Percentiles rank a stretch among this genome's conserved stretches.
Conservation (phyloP, 75 land plant genomes). For the Ceratopteris richardii region DNA sequence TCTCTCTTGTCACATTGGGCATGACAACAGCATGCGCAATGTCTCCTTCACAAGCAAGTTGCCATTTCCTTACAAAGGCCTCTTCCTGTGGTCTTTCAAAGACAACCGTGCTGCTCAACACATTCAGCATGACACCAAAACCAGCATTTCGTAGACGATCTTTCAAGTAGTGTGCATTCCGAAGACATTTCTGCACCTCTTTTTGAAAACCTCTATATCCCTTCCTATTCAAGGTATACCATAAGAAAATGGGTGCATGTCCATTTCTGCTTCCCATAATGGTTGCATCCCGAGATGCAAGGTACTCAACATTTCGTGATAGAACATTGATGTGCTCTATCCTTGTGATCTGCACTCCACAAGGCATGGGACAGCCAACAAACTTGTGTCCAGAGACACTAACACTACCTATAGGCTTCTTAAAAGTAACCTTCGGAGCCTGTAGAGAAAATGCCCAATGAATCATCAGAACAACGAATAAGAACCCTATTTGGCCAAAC, state of each 20-base stretch:
- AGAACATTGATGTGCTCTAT: constrained; percentile 81
- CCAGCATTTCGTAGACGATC: constrained; percentile 57
- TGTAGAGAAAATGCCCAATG: too few relatives aligned
- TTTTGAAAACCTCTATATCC: constrained; percentile 94
- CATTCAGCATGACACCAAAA: constrained; percentile 92
- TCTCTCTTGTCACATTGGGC: constrained; percentile 88
- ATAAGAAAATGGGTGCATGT: constrained; percentile 93
- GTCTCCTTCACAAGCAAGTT: constrained; percentile 87
- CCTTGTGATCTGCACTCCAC: constrained; percentile 92
- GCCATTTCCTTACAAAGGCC: constrained; percentile 89
- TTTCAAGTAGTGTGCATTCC: constrained; percentile 92
- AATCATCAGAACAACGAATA: too few relatives aligned
- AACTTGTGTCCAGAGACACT: constrained; percentile 99
- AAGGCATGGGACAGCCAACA: constrained; percentile 99
- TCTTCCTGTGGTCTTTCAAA: constrained; percentile 93
- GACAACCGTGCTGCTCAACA: constrained; percentile 98
- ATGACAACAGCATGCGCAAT: constrained; percentile 99
- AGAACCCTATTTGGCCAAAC: too few relatives aligned
- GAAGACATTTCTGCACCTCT: constrained; percentile 87
- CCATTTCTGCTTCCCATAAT: constrained; percentile 99
- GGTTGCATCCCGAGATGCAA: constrained; percentile 98
- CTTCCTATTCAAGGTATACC: constrained; percentile 96
- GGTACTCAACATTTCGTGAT: constrained; percentile 90
- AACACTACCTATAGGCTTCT: constrained; percentile 97
- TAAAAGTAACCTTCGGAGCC: constrained; percentile 95